A percentile compares a stretch with the other conserved stretches of the same genome.
phyloP scores from a whole-genome alignment of 192 early-diverging fungal genomes.

The Obelidium mucronatum region DNA sequence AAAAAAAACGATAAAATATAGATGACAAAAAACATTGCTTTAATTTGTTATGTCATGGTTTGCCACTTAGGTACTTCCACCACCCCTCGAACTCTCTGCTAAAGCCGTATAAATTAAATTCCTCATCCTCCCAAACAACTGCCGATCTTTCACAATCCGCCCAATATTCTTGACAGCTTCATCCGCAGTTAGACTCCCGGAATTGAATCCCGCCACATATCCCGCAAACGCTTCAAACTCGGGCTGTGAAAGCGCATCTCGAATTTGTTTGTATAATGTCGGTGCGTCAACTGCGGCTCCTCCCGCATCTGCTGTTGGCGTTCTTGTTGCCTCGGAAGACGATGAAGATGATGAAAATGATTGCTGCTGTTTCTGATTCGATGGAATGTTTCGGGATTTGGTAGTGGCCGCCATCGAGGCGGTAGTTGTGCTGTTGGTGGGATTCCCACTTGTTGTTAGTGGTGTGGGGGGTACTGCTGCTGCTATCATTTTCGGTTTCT shows the following conservation, averaged over 20 bases:
- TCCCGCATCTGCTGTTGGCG: conserved; percentile 11
- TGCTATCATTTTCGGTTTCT: too few species aligned
- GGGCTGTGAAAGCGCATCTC: conserved; percentile 37
- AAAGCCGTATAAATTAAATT: conserved; percentile 52
- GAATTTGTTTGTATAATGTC: conserved; percentile 54
- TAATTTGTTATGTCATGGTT: too few species aligned
- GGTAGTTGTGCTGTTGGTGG: background rate
- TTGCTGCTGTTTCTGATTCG: background rate
- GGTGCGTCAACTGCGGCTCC: conserved; percentile 49
- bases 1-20: too few species aligned
- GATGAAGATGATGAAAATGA: background rate
- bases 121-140: conserved; percentile 45
- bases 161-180: conserved; percentile 47
- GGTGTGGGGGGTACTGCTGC: background rate
- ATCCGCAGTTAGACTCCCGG: conserved; percentile 45
- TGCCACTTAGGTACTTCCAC: too few species aligned
- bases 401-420: conserved; percentile 3
- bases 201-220: conserved; percentile 56
- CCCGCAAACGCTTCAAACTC: conserved; percentile 58
- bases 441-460: background rate
- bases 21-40: too few species aligned
- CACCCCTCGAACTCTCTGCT: conserved; percentile 38
- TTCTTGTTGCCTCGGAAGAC: too few species aligned
- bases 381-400: background rate
- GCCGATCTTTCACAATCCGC: conserved; percentile 45